phyloP scores from a whole-genome alignment of 208 protist genomes.

The Dictyostelium gargantuum region DNA sequence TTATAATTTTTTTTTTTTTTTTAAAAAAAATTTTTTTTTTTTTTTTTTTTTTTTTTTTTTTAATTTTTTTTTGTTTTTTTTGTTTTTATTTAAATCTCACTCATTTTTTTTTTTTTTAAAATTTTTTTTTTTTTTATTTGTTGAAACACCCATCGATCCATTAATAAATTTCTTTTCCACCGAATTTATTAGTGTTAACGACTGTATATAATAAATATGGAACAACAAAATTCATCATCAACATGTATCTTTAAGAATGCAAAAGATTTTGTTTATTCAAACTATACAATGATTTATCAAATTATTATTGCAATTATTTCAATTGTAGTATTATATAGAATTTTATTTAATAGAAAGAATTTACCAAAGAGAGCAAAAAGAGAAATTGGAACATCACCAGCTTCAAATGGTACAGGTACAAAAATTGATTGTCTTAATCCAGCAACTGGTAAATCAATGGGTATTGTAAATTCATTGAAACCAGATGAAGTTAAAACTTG shows the following conservation, averaged over 20 bases:
- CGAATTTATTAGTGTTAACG: too few species aligned
- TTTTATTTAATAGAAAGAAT: neutral
- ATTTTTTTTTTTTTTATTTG: too few species aligned
- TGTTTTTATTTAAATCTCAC: too few species aligned
- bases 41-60: too few species aligned
- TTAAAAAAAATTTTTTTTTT: too few species aligned
- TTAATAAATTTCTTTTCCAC: too few species aligned
- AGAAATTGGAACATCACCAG: conserved; percentile 27
- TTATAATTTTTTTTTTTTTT: too few species aligned
- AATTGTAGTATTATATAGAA: neutral
- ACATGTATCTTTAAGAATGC: neutral
- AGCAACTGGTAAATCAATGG: conserved; percentile 45
- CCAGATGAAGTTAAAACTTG: conserved; percentile 41
- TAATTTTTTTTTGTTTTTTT: too few species aligned
- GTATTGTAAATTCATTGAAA: conserved; percentile 22
- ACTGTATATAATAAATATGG: too few species aligned
- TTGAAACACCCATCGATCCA: too few species aligned
- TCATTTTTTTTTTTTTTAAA: too few species aligned
- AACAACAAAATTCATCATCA: neutral
- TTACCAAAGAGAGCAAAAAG: neutral
- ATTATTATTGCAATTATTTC: neutral
- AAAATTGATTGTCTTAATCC: conserved; percentile 46
- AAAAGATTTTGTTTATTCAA: neutral
- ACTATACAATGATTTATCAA: neutral
- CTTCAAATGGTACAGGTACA: conserved; percentile 18